Evolutionary conservation across 2,329 filamentous ascomycete species (phyloP).

Genomic region (Curvularia sp.): DNA sequence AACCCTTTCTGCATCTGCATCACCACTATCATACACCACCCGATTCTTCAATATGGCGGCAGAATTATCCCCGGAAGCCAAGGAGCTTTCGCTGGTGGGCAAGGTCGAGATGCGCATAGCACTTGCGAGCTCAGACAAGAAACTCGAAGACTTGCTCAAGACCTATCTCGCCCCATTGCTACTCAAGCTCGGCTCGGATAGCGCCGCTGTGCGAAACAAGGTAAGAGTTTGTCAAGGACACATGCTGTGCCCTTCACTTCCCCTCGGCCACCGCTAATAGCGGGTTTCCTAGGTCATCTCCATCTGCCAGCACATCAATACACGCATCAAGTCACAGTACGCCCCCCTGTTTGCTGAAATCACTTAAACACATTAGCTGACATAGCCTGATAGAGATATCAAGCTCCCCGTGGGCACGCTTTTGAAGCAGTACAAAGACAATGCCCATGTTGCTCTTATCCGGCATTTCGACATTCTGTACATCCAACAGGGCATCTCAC

Average conservation of each 20-base stretch:
- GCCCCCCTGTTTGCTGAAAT: constrained; percentile 22
- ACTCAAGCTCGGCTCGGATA: constrained; percentile 83
- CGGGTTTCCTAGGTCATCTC: constrained; percentile 63
- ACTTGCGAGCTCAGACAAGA: constrained; percentile 81
- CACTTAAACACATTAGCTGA: constrained; percentile 18
- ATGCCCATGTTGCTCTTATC: constrained; percentile 71
- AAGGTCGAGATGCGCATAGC: constrained; percentile 86
- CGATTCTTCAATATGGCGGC: constrained; percentile 41
- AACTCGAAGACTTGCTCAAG: constrained; percentile 78
- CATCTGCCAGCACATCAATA: constrained; percentile 75
- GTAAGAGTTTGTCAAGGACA: constrained; percentile 47
- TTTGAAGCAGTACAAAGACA: constrained; percentile 87
- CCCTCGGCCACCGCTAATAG: constrained; percentile 42
- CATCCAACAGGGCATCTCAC: constrained; percentile 80
- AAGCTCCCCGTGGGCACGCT: constrained; percentile 84
- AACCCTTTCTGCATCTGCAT: not conserved
- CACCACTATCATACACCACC: constrained; percentile 4
- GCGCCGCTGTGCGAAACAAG: constrained; percentile 81
- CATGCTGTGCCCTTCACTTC: not conserved
- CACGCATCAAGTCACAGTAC: constrained; percentile 64
- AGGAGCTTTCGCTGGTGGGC: constrained; percentile 81
- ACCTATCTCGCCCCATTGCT: constrained; percentile 82
- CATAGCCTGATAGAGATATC: constrained; percentile 57
- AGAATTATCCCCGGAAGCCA: constrained; percentile 60
- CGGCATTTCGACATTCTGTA: constrained; percentile 89